Conservation (phyloP, 768 basidiomycete species). For the Pholiota molesta region DNA sequence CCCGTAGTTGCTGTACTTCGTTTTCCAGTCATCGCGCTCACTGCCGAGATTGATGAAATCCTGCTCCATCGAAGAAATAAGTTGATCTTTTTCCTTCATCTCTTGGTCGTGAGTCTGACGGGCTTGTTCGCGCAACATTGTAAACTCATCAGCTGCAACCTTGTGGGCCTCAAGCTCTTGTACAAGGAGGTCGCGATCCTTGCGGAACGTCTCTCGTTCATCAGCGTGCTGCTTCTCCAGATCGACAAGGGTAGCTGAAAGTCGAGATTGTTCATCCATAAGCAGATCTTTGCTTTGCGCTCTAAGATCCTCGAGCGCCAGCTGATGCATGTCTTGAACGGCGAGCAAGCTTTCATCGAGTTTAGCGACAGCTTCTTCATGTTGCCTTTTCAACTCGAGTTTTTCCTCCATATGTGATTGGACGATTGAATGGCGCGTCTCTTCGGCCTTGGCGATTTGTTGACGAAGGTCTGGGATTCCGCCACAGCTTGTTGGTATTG, state of each 20-base stretch:
- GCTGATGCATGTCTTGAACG: conserved; percentile 25
- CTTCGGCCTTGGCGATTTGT: conserved; percentile 10
- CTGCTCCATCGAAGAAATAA: conserved; percentile 51
- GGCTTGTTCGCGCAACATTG: conserved; percentile 45
- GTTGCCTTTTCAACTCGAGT: conserved; percentile 39
- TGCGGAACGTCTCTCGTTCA: conserved; percentile 48
- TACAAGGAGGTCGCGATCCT: conserved; percentile 50
- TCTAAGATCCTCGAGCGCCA: conserved; percentile 18
- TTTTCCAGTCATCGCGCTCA: conserved; percentile 46
- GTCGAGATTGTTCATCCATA: conserved; percentile 48
- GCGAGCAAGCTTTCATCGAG: conserved; percentile 32
- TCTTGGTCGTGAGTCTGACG: conserved; percentile 47
- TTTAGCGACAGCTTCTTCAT: conserved; percentile 47
- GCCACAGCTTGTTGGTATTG: conserved; percentile 37
- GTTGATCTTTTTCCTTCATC: conserved; percentile 50
- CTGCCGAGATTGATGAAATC: conserved; percentile 49
- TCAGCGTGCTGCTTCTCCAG: conserved; percentile 50
- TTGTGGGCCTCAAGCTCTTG: conserved; percentile 68
- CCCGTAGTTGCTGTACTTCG: conserved; percentile 54
- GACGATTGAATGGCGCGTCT: conserved; percentile 4
- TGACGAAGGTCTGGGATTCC: conserved; percentile 26
- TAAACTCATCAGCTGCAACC: conserved; percentile 52
- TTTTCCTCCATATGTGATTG: conserved; percentile 17
- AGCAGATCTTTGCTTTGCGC: conserved; percentile 39
- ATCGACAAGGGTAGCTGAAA: conserved; percentile 49